phyloP scores from a whole-genome alignment of 2,329 filamentous ascomycete genomes.

The Nemania sp. region DNA sequence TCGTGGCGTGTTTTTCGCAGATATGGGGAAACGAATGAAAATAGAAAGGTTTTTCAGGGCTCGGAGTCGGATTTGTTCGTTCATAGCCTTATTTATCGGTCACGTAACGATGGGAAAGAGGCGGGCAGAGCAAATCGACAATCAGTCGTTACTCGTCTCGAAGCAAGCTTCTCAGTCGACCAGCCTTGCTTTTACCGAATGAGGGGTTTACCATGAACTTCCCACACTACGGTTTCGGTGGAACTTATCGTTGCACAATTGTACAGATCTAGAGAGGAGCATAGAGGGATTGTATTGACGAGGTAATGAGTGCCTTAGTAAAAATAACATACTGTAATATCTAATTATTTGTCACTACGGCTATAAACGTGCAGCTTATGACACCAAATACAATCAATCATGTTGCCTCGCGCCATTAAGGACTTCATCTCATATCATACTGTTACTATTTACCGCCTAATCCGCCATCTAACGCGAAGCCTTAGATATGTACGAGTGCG shows the following conservation, averaged over 20 bases:
- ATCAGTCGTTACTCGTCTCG: slow-evolving; percentile 11
- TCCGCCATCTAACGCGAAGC: too few relatives aligned
- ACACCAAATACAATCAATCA: background rate
- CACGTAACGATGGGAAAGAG: slow-evolving; percentile 34
- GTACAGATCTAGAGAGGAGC: slow-evolving; percentile 17
- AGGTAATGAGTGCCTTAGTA: slow-evolving; percentile 15
- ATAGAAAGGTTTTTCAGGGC: slow-evolving; percentile 27
- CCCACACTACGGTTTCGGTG: background rate
- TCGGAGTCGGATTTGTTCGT: slow-evolving; percentile 20
- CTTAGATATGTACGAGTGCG: too few relatives aligned
- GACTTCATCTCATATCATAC: too few relatives aligned
- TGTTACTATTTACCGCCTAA: too few relatives aligned
- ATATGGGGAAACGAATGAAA: slow-evolving; percentile 33
- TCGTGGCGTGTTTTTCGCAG: slow-evolving; percentile 32
- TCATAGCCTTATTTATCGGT: slow-evolving; percentile 11
- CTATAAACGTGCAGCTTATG: background rate
- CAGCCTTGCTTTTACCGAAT: slow-evolving; percentile 25
- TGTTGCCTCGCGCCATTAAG: too few relatives aligned
- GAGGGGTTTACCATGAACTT: slow-evolving; percentile 14
- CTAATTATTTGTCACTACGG: slow-evolving; percentile 1
- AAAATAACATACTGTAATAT: slow-evolving; percentile 28
- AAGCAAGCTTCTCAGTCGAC: slow-evolving; percentile 13
- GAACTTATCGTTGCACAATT: background rate
- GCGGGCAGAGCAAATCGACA: slow-evolving; percentile 6
- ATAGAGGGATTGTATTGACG: slow-evolving; percentile 9